These are phyloP conservation scores for Didymella glomerata DNA, from an alignment of 2,329 filamentous ascomycete genomes.

Conservation along the genomic window DNA sequence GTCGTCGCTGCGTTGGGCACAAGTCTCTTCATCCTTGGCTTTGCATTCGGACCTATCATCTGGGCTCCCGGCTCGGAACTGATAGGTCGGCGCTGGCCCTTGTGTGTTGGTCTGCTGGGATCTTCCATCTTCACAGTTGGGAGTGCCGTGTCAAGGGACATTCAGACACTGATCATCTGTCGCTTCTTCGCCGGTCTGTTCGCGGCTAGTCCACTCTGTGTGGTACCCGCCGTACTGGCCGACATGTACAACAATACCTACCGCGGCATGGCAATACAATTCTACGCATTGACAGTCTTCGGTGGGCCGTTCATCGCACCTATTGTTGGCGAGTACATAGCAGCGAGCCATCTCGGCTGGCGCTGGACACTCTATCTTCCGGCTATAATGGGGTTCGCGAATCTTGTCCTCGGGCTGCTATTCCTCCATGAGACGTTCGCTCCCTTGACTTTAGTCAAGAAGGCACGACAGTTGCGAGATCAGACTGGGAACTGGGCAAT, in stretches of 20 bases:
- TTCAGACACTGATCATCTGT: slow-evolving; percentile 8
- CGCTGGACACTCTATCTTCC: slow-evolving; percentile 12
- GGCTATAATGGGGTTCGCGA: neutral
- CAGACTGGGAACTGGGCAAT: slow-evolving; percentile 9
- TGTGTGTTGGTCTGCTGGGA: slow-evolving; percentile 53
- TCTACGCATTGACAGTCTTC: slow-evolving; percentile 11
- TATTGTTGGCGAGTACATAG: slow-evolving; percentile 1
- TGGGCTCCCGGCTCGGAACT: slow-evolving; percentile 66
- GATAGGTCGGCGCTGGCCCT: slow-evolving; percentile 56
- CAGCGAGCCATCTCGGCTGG: slow-evolving; percentile 3
- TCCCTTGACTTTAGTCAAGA: neutral
- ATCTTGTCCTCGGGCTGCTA: neutral
- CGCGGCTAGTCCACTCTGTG: slow-evolving; percentile 9
- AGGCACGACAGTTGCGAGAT: neutral
- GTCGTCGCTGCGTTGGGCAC: slow-evolving; percentile 69
- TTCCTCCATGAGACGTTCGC: slow-evolving; percentile 6
- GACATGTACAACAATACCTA: slow-evolving; percentile 11
- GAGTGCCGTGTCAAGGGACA: slow-evolving; percentile 38
- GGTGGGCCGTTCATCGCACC: slow-evolving; percentile 8
- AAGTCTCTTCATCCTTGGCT: slow-evolving; percentile 70
- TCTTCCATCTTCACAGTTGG: slow-evolving; percentile 56
- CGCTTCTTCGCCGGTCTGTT: slow-evolving; percentile 14
- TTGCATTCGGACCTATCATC: slow-evolving; percentile 67
- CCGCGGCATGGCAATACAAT: slow-evolving; percentile 11
- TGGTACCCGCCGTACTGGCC: slow-evolving; percentile 6